These are phyloP conservation scores for Rhynchosporium graminicola DNA, from an alignment of 2,329 filamentous ascomycete genomes.

Conservation along the genomic window DNA sequence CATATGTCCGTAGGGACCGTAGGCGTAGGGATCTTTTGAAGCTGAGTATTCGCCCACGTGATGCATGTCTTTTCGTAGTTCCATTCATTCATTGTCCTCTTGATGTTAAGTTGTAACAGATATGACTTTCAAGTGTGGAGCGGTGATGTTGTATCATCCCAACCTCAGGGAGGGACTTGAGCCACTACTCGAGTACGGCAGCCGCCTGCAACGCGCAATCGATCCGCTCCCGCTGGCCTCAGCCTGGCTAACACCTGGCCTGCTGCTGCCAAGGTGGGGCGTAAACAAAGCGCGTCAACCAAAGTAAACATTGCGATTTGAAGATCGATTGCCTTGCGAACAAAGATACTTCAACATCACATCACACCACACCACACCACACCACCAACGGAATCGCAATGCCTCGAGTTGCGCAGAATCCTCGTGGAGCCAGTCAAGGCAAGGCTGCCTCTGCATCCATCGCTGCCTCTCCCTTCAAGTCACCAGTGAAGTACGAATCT, in stretches of 20 bases:
- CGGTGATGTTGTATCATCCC: too few relatives aligned
- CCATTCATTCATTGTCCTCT: too few relatives aligned
- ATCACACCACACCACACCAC: constrained; percentile 1
- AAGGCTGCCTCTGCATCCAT: constrained; percentile 44
- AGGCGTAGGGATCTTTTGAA: too few relatives aligned
- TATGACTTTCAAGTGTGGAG: too few relatives aligned
- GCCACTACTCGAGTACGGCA: background rate
- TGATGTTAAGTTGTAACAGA: too few relatives aligned
- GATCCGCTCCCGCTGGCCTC: background rate
- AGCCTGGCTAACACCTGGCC: background rate
- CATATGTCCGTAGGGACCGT: too few relatives aligned
- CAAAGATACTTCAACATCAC: constrained; percentile 13
- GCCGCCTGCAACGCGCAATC: constrained; percentile 1
- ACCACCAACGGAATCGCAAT: constrained; percentile 41
- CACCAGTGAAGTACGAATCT: constrained; percentile 40
- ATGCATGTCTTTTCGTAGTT: too few relatives aligned
- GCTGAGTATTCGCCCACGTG: too few relatives aligned
- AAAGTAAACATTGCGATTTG: constrained; percentile 24
- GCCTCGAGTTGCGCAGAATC: constrained; percentile 56
- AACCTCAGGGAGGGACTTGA: too few relatives aligned
- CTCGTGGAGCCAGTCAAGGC: constrained; percentile 43
- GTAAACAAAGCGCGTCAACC: constrained; percentile 28
- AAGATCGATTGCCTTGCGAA: constrained; percentile 9
- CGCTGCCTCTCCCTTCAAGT: constrained; percentile 39
- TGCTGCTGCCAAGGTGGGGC: background rate